A percentile compares a stretch with the other conserved stretches of the same genome.
phyloP scores from a whole-genome alignment of 1,139 yeast species.

The Geotrichum restrictum region DNA sequence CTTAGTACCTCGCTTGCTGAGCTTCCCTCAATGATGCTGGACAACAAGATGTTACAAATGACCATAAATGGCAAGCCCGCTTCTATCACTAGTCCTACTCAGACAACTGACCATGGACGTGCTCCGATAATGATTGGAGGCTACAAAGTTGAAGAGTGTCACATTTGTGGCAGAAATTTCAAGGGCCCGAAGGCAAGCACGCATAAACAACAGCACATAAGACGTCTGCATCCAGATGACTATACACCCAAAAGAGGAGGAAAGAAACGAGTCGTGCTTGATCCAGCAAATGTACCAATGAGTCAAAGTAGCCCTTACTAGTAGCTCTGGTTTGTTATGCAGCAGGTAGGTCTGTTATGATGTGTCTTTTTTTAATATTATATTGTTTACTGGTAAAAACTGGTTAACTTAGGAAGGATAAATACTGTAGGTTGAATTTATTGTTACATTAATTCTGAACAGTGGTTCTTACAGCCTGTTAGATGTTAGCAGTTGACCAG shows the following conservation, averaged over 20 bases:
- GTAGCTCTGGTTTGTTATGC: not conserved
- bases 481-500: not conserved
- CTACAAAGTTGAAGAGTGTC: constrained; percentile 41
- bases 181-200: constrained; percentile 47
- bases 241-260: constrained; percentile 47
- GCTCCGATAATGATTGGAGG: constrained; percentile 20
- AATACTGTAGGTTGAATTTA: not conserved
- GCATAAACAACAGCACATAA: constrained; percentile 47
- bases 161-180: constrained; percentile 43
- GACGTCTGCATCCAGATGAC: constrained; percentile 44
- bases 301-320: constrained; percentile 9
- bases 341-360: no score
- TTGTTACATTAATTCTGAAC: not conserved
- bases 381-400: not conserved
- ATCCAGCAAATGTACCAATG: constrained; percentile 4
- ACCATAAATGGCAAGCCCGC: constrained; percentile 13
- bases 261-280: constrained; percentile 34
- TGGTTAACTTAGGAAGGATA: not conserved
- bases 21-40: constrained; percentile 7
- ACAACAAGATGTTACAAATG: constrained; percentile 13
- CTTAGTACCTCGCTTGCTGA: constrained; percentile 2
- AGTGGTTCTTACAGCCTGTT: not conserved
- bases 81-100: constrained; percentile 21
- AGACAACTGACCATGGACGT: constrained; percentile 3
- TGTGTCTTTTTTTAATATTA: not conserved